Evolutionary conservation across 2,329 filamentous ascomycete genomes (phyloP).

Genomic region (Penicillium decumbens): DNA sequence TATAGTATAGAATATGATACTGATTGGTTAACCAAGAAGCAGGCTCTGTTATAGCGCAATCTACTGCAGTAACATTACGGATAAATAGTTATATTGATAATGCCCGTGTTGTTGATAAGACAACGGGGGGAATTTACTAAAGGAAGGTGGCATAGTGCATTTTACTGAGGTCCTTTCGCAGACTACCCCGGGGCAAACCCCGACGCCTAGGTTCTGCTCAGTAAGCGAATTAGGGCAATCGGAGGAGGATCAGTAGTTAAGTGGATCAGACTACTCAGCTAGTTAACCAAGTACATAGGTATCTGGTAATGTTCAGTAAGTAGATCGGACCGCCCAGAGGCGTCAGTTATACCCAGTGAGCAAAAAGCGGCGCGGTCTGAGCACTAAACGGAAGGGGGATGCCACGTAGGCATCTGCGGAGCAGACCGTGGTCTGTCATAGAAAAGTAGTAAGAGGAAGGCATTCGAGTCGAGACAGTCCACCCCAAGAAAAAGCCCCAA

Average conservation of each 20-base stretch:
- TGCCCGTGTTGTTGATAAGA: background rate
- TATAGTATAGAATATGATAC: background rate
- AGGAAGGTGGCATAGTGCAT: background rate
- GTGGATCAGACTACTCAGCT: no score
- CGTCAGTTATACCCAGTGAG: no score
- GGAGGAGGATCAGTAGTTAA: no score
- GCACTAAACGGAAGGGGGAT: no score
- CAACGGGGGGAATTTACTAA: background rate
- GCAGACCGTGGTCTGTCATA: background rate
- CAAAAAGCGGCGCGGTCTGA: no score
- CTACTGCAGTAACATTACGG: background rate
- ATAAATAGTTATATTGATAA: background rate
- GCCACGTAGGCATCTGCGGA: background rate
- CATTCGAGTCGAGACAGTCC: slow-evolving; percentile 11
- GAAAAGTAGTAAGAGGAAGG: background rate
- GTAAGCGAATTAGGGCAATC: no score
- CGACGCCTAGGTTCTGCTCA: no score
- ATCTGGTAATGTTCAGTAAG: no score
- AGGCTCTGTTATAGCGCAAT: background rate
- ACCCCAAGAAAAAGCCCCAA: slow-evolving; percentile 11
- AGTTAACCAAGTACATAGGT: no score
- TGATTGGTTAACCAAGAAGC: background rate
- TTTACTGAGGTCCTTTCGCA: background rate
- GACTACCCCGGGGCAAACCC: no score
- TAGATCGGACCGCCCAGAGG: no score